Evolutionary conservation across 257 asterid species (phyloP), one percentile per base, ranked within the genome.

Genomic region (Scutellaria barbata): DNA sequence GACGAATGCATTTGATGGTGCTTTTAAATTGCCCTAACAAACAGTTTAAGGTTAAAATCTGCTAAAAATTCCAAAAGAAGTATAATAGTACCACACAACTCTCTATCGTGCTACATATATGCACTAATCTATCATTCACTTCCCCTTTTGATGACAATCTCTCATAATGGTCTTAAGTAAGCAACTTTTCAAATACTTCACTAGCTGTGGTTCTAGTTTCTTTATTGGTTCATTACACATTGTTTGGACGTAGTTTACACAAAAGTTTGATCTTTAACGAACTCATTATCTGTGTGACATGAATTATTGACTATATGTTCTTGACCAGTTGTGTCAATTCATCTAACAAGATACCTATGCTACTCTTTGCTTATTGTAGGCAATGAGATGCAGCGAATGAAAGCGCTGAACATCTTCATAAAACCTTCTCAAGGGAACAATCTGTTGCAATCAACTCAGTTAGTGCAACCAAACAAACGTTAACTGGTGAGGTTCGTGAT

Each of bases 351-450:
- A 50, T 14, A 57, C 66, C 6, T 57, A 20, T 14, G 37, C 46
- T 17, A 46, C 53, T 22, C 9, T 62, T n/a, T 46, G 46, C 77
- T 62, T 12, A n/a, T 72, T 78, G 83, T 92, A 91, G 99, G 87
- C 70, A 76, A 76, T 30, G 99, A 91, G 81, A 85, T 95, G 85
- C 82, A 80, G 52, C 82, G 96, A 67, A 85, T 80, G 95, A 76
- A 82, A 66, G 60, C 74, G 10, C 74, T 95, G 79, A 84, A 88
- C 68, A 80, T 91, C 52, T 75, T 88, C 81, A 82, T 83, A 16
- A 91, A 85, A 65, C 74, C 96, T 55, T 62, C 82, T 64, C 76
- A 68, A 5, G 47, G 78, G 8, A 81, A 61, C 51, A 75, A 71
- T 71, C 41, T 72, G 61, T 45, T 66, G 52, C 82, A 63, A 41